A percentile compares a stretch with the other conserved stretches of the same genome.
phyloP scores from a whole-genome alignment of 2,329 filamentous ascomycete genomes.

The Ophiocordyceps sinensis region DNA sequence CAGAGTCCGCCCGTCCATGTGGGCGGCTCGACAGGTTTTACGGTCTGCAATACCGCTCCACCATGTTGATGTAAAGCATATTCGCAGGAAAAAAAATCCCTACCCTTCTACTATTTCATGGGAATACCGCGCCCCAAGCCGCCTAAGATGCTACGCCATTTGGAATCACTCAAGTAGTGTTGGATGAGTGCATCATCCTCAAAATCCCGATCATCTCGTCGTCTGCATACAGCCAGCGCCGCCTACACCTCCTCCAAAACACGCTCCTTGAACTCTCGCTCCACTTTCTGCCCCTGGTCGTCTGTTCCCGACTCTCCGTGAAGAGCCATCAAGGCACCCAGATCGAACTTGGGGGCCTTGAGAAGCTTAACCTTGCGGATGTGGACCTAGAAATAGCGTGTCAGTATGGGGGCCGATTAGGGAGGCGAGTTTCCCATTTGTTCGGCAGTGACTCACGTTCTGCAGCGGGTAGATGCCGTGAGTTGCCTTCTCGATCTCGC shows the following conservation, averaged over 20 bases:
- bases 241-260: constrained; percentile 88
- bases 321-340: constrained; percentile 87
- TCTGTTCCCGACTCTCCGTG: constrained; percentile 96
- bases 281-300: constrained; percentile 95
- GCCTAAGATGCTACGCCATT: constrained; percentile 29
- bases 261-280: constrained; percentile 98
- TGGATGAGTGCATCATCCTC: constrained; percentile 18
- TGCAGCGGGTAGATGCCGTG: constrained; percentile 99
- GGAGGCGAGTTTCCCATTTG: constrained; percentile 2
- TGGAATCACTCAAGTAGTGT: constrained; percentile 28
- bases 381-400: constrained; percentile 55
- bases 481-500: constrained; percentile 98
- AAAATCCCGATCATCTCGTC: constrained; percentile 11
- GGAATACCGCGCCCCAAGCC: constrained; percentile 25
- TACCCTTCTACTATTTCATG: constrained; percentile 19
- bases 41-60: too few species aligned
- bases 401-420: not conserved
- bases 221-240: constrained; percentile 14
- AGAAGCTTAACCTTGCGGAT: constrained; percentile 99
- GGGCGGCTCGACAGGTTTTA: too few species aligned
- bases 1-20: too few species aligned
- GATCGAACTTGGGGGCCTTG: constrained; percentile 97
- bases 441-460: constrained; percentile 52
- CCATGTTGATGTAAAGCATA: too few species aligned
- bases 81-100: constrained; percentile 7